Conservation (phyloP, 257 asterid species). For the Nicotiana attenuata region DNA sequence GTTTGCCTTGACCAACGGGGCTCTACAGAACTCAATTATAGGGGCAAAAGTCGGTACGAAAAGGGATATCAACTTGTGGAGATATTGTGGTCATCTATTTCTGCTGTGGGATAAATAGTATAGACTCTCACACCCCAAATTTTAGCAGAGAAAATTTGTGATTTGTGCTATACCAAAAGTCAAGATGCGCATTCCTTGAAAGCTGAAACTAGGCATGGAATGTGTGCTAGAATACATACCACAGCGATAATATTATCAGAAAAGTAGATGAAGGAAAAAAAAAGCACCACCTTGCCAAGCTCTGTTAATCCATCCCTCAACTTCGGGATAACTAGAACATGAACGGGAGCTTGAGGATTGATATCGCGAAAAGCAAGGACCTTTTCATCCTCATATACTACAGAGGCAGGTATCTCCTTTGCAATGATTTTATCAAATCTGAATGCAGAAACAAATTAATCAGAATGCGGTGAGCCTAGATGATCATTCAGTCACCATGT, state of each 20-base stretch:
- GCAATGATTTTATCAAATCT: slow-evolving; percentile 92
- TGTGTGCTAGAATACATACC: background rate
- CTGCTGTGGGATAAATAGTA: background rate
- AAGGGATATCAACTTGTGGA: background rate
- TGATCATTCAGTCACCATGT: background rate
- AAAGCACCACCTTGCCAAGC: slow-evolving; percentile 62
- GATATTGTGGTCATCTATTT: background rate
- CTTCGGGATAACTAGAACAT: slow-evolving; percentile 85
- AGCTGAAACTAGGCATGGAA: background rate
- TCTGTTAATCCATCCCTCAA: slow-evolving; percentile 74
- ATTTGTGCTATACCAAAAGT: background rate
- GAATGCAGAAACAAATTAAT: slow-evolving; percentile 6
- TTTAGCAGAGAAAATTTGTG: background rate
- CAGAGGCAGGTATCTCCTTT: slow-evolving; percentile 80
- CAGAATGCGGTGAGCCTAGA: background rate
- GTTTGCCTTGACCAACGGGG: background rate
- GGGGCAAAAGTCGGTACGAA: background rate
- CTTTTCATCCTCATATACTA: slow-evolving; percentile 80
- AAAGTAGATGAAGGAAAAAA: background rate
- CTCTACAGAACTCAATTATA: background rate
- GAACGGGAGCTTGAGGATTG: slow-evolving; percentile 94
- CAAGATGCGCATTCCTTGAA: background rate
- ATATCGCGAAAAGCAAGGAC: slow-evolving; percentile 94
- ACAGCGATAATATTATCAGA: background rate
- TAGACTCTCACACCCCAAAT: background rate